phyloP scores from a whole-genome alignment of 371 early-diverging fungal genomes.

The Lichtheimia hyalospora region DNA sequence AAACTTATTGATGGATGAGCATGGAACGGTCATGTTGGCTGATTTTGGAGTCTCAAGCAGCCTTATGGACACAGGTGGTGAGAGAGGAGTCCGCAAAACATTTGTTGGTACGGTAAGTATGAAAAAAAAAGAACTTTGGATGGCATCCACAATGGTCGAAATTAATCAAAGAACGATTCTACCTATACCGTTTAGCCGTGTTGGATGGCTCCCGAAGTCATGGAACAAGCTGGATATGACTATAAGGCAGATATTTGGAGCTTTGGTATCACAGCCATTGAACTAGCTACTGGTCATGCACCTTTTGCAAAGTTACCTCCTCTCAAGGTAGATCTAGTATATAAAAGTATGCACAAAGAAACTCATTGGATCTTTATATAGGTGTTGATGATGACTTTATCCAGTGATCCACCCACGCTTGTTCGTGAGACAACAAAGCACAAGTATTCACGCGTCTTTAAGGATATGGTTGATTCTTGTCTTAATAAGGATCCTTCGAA shows the following conservation, averaged over 20 bases:
- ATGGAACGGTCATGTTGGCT: conserved; percentile 81
- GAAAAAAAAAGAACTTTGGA: too few relatives aligned
- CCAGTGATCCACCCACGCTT: conserved; percentile 84
- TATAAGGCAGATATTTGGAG: conserved; percentile 88
- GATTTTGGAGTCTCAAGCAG: conserved; percentile 90
- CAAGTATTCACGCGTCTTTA: conserved; percentile 75
- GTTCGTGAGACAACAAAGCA: conserved; percentile 70
- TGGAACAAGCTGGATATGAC: conserved; percentile 72
- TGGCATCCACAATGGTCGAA: neutral
- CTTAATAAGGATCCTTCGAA: conserved; percentile 78
- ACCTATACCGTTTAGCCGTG: conserved; percentile 47
- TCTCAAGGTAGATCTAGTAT: conserved; percentile 56
- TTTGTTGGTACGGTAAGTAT: conserved; percentile 53
- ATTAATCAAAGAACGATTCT: neutral
- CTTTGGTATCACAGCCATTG: conserved; percentile 84
- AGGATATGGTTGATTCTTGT: conserved; percentile 87
- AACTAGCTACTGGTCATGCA: conserved; percentile 84
- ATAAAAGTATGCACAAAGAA: conserved; percentile 65
- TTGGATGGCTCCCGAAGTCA: conserved; percentile 83
- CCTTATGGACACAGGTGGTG: conserved; percentile 74
- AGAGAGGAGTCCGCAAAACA: conserved; percentile 72
- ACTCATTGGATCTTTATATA: conserved; percentile 24
- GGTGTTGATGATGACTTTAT: conserved; percentile 83
- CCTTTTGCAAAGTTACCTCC: conserved; percentile 86
- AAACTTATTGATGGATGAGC: conserved; percentile 81